Percentiles rank a stretch among this genome's conserved stretches.
Conservation (phyloP, 768 basidiomycete genomes). For the Omphalotus guepiniiformis region DNA sequence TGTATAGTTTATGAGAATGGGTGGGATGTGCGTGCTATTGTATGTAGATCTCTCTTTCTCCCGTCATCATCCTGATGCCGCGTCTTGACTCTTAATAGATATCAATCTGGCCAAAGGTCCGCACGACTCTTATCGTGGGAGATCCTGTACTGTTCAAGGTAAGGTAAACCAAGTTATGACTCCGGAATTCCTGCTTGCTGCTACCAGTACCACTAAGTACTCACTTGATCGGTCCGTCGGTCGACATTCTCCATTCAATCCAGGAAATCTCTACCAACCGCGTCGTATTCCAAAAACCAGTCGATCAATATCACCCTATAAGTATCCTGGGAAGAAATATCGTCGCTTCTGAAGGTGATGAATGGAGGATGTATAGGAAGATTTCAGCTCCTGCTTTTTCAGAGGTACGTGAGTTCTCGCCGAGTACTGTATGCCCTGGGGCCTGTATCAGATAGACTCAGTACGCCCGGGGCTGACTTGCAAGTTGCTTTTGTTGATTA, state of each 20-base stretch:
- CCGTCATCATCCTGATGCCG: no score
- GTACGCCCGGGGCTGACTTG: slow-evolving; percentile 42
- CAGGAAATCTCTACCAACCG: slow-evolving; percentile 48
- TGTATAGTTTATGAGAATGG: no score
- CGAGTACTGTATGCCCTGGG: slow-evolving; percentile 38
- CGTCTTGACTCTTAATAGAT: no score
- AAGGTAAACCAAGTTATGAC: no score
- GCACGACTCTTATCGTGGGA: no score
- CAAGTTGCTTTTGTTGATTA: slow-evolving; percentile 12
- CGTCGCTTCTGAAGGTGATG: slow-evolving; percentile 54
- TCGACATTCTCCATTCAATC: background rate
- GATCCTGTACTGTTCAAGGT: no score
- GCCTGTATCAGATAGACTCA: slow-evolving; percentile 50
- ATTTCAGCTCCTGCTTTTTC: slow-evolving; percentile 61
- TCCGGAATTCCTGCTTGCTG: no score
- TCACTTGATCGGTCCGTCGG: slow-evolving; percentile 6
- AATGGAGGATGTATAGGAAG: slow-evolving; percentile 63
- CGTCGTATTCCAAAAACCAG: slow-evolving; percentile 52
- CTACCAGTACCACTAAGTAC: no score
- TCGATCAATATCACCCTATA: slow-evolving; percentile 41
- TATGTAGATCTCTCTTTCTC: no score
- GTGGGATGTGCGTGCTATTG: no score
- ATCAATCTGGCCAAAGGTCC: no score
- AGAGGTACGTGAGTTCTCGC: slow-evolving; percentile 36
- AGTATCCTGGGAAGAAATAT: slow-evolving; percentile 56